A percentile compares a stretch with the other conserved stretches of the same genome.
Evolutionary conservation across 768 basidiomycete species (phyloP).

Genomic region (Russula compacta): DNA sequence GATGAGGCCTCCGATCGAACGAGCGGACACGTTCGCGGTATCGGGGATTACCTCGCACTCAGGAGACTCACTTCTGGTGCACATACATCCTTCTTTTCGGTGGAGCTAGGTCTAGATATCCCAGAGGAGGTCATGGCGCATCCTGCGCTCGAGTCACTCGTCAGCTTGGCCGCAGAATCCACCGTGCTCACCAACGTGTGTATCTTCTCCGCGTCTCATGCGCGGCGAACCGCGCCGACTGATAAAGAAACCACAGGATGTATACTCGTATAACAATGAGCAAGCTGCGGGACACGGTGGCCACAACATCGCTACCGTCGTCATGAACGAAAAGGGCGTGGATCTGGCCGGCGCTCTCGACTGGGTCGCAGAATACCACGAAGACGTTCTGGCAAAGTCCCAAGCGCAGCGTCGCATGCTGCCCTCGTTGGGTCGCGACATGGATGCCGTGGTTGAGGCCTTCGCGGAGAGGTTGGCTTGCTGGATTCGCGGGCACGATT

Average conservation of each 20-base stretch:
- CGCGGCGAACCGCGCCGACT: too few relatives aligned
- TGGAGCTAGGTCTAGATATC: constrained; percentile 32
- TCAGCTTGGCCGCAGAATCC: constrained; percentile 29
- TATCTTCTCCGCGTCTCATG: too few relatives aligned
- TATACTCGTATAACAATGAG: constrained; percentile 69
- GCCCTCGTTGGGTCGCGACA: constrained; percentile 53
- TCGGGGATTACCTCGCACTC: constrained; percentile 34
- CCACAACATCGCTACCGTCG: constrained; percentile 65
- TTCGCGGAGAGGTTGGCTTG: constrained; percentile 59
- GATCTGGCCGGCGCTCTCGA: constrained; percentile 55
- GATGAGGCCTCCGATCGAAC: constrained; percentile 36
- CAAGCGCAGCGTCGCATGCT: constrained; percentile 31
- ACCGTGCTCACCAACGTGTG: constrained; percentile 4
- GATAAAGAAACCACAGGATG: constrained; percentile 38
- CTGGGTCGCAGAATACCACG: constrained; percentile 49
- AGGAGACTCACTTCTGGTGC: constrained; percentile 35
- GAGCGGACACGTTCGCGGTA: constrained; percentile 26
- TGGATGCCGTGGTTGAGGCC: constrained; percentile 47
- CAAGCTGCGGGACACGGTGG: constrained; percentile 55
- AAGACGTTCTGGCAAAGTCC: constrained; percentile 43
- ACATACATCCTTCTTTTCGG: constrained; percentile 32
- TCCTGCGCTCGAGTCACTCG: constrained; percentile 29
- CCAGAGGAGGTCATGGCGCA: constrained; percentile 36
- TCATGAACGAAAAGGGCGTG: constrained; percentile 52
- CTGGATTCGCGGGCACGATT: constrained; percentile 64